Evolutionary conservation across 2,329 filamentous ascomycete species (phyloP), one percentile per base, ranked within the genome.

Genomic region (Sporothrix schenckii): DNA sequence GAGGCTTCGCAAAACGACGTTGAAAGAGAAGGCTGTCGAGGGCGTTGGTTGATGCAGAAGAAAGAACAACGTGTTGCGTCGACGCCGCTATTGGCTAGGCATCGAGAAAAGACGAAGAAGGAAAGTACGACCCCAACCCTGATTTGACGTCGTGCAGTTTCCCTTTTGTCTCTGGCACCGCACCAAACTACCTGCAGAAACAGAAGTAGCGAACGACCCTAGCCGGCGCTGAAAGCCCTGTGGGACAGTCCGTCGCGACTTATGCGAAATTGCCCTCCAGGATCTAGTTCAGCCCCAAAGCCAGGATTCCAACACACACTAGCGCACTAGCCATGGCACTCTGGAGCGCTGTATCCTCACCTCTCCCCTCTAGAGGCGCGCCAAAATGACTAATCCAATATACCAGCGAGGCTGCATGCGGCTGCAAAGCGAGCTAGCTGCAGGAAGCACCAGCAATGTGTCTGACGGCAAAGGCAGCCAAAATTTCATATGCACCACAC

Each of bases 81-180:
- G 65, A 24, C 50, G 65, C 53, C 50, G 65, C 53, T 67, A 67
- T 67, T 54, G 49, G 65, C 49, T 66, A 53, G 49, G 63, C 63
- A 41, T 66, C 63, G 7, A 14, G 44, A 66, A 66, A 52, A 53
- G 63, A 50, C 24, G 14, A 50, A 65, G 44, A 65, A 66, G 63
- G 47, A 66, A 66, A 66, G 63, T 24, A 34, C 61, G 44, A 44
- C 58, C 19, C n/a, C 19, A 44, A 47, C 7, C 58, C 30, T n/a
- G 39, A 61, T 47, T 47, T 24, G 39, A 47, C 39, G 39, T 44
- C 39, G 27, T 27, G 16, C 58, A 61, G 56, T 60, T 60, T 60
- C 56, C 34, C 30, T 19, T 60, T n/a, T 60, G 56, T 60, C 56
- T 60, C 56, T 60, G 56, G 56, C 56, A 34, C 58, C 24, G 60